A percentile compares a stretch with the other conserved stretches of the same genome.
Evolutionary conservation across 345 rosid genomes (phyloP).

Genomic region (Aquilaria yunnanensis): DNA sequence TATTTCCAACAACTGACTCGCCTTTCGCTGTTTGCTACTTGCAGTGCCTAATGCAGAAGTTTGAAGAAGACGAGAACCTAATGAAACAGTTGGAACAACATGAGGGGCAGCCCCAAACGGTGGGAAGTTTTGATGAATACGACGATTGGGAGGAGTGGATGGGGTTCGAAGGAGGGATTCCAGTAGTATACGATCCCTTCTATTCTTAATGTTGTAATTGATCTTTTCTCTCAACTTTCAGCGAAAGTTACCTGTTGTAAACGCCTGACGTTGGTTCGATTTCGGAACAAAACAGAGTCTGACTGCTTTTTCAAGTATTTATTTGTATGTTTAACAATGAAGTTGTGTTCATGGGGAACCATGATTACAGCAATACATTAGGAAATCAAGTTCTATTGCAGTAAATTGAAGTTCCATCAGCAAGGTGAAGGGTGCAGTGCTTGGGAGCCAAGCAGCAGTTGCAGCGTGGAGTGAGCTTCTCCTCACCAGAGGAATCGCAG

Average conservation of each 20-base stretch:
- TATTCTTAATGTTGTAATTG: neutral
- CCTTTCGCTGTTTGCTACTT: neutral
- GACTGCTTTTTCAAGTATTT: too few species aligned
- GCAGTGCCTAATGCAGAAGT: conserved; percentile 9
- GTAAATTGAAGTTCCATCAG: conserved; percentile 21
- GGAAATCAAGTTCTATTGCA: conserved; percentile 14
- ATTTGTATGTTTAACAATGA: too few species aligned
- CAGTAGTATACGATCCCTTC: conserved; percentile 1
- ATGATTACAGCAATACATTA: neutral
- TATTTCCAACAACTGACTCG: neutral
- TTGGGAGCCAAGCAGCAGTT: conserved; percentile 51
- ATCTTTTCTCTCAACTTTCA: neutral
- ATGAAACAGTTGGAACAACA: neutral
- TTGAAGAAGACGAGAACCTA: neutral
- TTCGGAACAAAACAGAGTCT: neutral
- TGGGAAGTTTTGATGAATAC: conserved; percentile 2
- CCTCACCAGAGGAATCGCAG: conserved; percentile 28
- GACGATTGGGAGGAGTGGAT: conserved; percentile 12
- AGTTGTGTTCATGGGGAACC: too few species aligned
- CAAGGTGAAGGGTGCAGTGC: conserved; percentile 46
- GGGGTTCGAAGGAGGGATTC: conserved; percentile 11
- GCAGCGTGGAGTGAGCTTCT: conserved; percentile 32
- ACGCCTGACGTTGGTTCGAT: too few species aligned
- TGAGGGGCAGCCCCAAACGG: neutral
- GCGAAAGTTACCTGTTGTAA: too few species aligned